Evolutionary conservation across 306 rosid species (phyloP), one percentile per base, ranked within the genome.

Genomic region (Vachellia pachyceras): DNA sequence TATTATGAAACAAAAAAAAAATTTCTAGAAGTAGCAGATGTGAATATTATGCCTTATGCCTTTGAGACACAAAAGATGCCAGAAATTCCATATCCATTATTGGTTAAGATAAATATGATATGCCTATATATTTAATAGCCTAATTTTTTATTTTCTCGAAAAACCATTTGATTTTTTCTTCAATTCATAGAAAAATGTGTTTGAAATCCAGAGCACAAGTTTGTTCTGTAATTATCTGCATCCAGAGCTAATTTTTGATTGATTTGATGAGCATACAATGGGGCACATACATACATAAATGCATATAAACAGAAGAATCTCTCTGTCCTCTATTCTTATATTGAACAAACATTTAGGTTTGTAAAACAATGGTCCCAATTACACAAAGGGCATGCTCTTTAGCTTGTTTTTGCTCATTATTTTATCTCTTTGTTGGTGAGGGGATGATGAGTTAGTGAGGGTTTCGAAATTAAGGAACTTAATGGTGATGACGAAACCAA

Each of bases 401-500:
- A 3, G 52, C 45, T 23, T 5, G 25, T 67, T 67, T 29, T 41
- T 46, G 6, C 52, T 22, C 25, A 41, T 72, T 76, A 15, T 35
- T 39, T 37, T 66, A 14, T 64, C 69, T 35, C 4, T 64, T 39
- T 9, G 45, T 10, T 42, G 45, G 8, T 0, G 45, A n/a, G 45
- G 45, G 55, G n/a, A 15, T 5, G 72, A 2, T 65, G 72, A 47
- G 36, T 64, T 15, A 25, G 44, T 36, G 44, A 36, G 70, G 70
- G 15, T 39, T 39, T 39, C 39, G 41, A 66, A 17, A 55, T 71
- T 73, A 42, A 57, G 75, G 69, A 69, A 57, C 40, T 68, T 54
- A 76, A 40, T 10, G 80, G 8, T 73, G 77, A 52, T 80, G 52
- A 40, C 18, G 73, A 41, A 20, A 12, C 3, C 42, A 20, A 73